These are phyloP conservation scores for Stagonosporopsis cucurbitacearum DNA, from an alignment of 2,329 filamentous ascomycete species.

Conservation along the genomic window DNA sequence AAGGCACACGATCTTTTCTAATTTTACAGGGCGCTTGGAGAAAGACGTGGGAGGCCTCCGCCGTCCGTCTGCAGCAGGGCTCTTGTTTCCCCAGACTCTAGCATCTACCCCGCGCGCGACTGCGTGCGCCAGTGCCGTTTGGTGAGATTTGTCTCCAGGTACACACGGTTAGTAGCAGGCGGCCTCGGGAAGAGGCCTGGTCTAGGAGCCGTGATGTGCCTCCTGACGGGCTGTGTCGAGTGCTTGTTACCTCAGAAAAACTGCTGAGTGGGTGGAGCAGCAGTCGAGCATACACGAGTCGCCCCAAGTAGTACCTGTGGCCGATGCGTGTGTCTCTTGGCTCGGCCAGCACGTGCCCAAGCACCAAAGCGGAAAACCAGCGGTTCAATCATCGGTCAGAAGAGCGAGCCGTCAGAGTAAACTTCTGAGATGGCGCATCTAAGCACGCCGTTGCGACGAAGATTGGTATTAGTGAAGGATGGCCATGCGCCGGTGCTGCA, in stretches of 20 bases:
- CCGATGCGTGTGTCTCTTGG: conserved; percentile 43
- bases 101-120: conserved; percentile 18
- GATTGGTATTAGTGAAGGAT: conserved; percentile 5
- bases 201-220: conserved; percentile 28
- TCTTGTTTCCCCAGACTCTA: conserved; percentile 18
- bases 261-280: conserved; percentile 33
- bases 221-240: conserved; percentile 32
- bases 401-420: conserved; percentile 7
- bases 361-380: conserved; percentile 18
- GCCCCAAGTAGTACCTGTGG: conserved; percentile 38
- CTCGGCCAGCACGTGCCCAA: conserved; percentile 36
- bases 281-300: conserved; percentile 16
- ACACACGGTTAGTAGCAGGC: conserved; percentile 27
- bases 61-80: conserved; percentile 1
- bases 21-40: conserved; percentile 7
- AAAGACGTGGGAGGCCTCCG: background rate
- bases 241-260: conserved; percentile 40
- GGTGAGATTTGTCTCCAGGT: conserved; percentile 23
- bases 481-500: conserved; percentile 15
- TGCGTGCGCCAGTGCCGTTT: conserved; percentile 15
- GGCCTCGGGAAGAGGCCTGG: conserved; percentile 20
- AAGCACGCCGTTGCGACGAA: conserved; percentile 5
- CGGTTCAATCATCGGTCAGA: conserved; percentile 14
- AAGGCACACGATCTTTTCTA: conserved; percentile 13
- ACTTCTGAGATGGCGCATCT: conserved; percentile 12